phyloP scores from a whole-genome alignment of 176 grass and related monocot species.

The Aegilops umbellulata region DNA sequence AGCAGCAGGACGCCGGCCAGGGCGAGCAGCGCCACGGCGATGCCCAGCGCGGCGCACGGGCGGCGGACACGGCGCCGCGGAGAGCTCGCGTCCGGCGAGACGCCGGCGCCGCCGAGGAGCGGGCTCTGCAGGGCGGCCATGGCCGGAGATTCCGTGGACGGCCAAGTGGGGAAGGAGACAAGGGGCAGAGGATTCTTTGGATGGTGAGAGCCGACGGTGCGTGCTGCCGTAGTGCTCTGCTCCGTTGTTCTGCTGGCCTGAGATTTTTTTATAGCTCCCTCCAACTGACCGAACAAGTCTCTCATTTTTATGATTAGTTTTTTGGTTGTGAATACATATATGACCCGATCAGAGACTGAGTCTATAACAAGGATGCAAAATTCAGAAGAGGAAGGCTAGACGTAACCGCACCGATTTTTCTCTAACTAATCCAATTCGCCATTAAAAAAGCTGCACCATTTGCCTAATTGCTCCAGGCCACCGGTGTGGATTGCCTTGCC shows the following conservation, averaged over 20 bases:
- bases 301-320: not conserved
- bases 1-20: constrained; percentile 24
- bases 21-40: constrained; percentile 35
- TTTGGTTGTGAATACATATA: not conserved
- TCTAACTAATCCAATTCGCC: too few relatives aligned
- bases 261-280: not conserved
- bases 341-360: too few relatives aligned
- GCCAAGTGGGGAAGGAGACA: not conserved
- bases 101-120: constrained; percentile 8
- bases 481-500: too few relatives aligned
- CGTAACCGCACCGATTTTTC: too few relatives aligned
- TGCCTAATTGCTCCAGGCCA: too few relatives aligned
- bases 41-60: constrained; percentile 22
- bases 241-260: not conserved
- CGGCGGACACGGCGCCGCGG: not conserved
- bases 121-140: constrained; percentile 39
- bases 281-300: not conserved
- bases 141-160: constrained; percentile 9
- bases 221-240: not conserved
- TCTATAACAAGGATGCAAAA: too few relatives aligned
- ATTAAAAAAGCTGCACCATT: too few relatives aligned
- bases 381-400: too few relatives aligned
- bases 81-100: not conserved
- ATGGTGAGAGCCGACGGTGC: not conserved
- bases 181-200: constrained; percentile 8